Conservation (phyloP, 257 asterid genomes). For the Solanum microdontum region DNA sequence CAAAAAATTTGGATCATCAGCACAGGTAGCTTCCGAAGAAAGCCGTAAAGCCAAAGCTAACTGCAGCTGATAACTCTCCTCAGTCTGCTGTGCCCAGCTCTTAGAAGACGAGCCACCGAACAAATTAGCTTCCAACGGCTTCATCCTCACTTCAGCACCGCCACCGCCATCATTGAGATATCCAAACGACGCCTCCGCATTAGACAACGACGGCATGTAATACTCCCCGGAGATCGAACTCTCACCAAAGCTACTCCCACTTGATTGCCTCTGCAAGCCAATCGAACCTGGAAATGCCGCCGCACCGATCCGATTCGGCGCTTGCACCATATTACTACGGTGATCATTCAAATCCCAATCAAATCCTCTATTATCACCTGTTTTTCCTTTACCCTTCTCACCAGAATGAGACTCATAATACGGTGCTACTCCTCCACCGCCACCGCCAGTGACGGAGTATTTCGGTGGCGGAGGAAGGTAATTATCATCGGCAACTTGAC, state of each 20-base stretch:
- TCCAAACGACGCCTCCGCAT: background rate
- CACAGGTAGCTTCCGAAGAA: conserved; percentile 76
- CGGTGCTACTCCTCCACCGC: background rate
- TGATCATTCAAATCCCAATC: conserved; percentile 75
- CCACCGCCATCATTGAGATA: background rate
- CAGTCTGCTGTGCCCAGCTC: conserved; percentile 99
- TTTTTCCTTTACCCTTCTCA: conserved; percentile 35
- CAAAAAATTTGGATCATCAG: conserved; percentile 81
- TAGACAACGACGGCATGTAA: background rate
- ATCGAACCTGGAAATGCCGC: conserved; percentile 32
- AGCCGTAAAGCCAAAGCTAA: conserved; percentile 85
- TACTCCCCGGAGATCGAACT: conserved; percentile 84
- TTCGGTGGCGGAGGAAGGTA: conserved; percentile 23
- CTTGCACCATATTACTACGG: conserved; percentile 20
- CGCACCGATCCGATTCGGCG: conserved; percentile 49
- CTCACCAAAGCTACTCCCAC: conserved; percentile 96
- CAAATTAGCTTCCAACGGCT: background rate
- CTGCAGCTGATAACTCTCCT: conserved; percentile 94
- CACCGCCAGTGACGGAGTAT: conserved; percentile 24
- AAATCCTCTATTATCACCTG: conserved; percentile 18
- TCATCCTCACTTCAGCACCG: conserved; percentile 10
- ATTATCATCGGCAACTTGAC: conserved; percentile 63
- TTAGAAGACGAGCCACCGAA: conserved; percentile 42
- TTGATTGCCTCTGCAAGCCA: conserved; percentile 81
- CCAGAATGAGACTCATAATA: conserved; percentile 40